Percentiles rank a stretch among this genome's conserved stretches.
Conservation (phyloP, 2,329 filamentous ascomycete species). For the Elsinoe necatrix region DNA sequence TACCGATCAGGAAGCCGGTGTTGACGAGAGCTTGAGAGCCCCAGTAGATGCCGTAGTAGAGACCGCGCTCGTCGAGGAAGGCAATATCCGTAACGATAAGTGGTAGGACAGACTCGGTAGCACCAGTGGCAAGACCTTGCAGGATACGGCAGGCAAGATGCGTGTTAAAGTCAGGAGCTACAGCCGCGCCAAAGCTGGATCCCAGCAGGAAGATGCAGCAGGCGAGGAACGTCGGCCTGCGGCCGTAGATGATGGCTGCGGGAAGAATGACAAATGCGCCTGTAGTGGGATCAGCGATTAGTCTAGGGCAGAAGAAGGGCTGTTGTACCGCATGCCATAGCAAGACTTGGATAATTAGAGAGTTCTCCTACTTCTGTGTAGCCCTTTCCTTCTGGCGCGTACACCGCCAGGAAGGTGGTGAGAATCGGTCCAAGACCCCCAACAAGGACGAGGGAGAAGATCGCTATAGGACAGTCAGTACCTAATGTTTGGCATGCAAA, state of each 20-base stretch:
- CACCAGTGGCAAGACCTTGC: conserved; percentile 31
- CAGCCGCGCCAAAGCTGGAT: conserved; percentile 30
- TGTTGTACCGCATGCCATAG: conserved; percentile 32
- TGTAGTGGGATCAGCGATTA: background rate
- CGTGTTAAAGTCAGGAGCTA: conserved; percentile 28
- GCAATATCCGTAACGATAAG: conserved; percentile 34
- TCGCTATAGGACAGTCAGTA: conserved; percentile 11
- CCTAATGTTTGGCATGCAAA: conserved; percentile 14
- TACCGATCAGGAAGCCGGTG: conserved; percentile 28
- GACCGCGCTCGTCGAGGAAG: conserved; percentile 34
- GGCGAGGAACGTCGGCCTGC: conserved; percentile 31
- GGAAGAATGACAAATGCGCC: conserved; percentile 33
- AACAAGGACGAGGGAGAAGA: conserved; percentile 39
- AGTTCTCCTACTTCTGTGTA: conserved; percentile 28
- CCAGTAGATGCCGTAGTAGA: conserved; percentile 34
- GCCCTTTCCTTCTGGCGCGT: conserved; percentile 23
- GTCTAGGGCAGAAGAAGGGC: background rate
- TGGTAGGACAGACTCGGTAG: conserved; percentile 35
- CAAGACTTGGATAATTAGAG: conserved; percentile 33
- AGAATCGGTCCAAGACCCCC: conserved; percentile 41
- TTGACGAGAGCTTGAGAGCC: conserved; percentile 32
- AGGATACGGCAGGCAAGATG: conserved; percentile 34
- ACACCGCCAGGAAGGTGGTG: conserved; percentile 29
- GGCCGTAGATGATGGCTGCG: conserved; percentile 32
- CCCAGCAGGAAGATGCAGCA: conserved; percentile 26